phyloP scores from a whole-genome alignment of 2,329 filamentous ascomycete species.

The Helminthosporium solani region DNA sequence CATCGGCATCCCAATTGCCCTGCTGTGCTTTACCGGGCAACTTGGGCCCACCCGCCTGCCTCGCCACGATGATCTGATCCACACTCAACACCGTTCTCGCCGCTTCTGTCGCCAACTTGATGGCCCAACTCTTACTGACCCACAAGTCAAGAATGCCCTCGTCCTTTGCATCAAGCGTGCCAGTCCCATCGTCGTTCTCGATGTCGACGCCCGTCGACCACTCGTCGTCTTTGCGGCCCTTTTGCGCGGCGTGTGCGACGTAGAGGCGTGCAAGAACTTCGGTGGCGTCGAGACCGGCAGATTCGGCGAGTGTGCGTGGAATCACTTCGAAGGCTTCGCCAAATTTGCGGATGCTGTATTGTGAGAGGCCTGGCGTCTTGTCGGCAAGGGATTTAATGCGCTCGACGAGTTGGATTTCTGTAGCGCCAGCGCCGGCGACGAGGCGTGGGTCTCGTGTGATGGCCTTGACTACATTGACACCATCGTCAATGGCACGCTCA shows the following conservation, averaged over 20 bases:
- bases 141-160: slow-evolving; percentile 91
- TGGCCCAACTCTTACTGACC: slow-evolving; percentile 92
- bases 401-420: slow-evolving; percentile 91
- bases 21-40: slow-evolving; percentile 80
- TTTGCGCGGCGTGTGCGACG: slow-evolving; percentile 74
- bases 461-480: slow-evolving; percentile 97
- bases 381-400: slow-evolving; percentile 87
- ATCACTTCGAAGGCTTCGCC: slow-evolving; percentile 98
- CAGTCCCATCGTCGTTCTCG: slow-evolving; percentile 79
- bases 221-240: slow-evolving; percentile 61
- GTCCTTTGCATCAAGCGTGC: slow-evolving; percentile 80
- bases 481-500: slow-evolving; percentile 94
- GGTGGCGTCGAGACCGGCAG: slow-evolving; percentile 93
- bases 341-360: slow-evolving; percentile 97
- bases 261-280: slow-evolving; percentile 91
- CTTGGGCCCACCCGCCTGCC: slow-evolving; percentile 96
- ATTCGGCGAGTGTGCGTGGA: slow-evolving; percentile 89
- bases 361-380: slow-evolving; percentile 86
- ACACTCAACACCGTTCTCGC: slow-evolving; percentile 92
- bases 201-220: slow-evolving; percentile 95
- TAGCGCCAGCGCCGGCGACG: slow-evolving; percentile 90
- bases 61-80: slow-evolving; percentile 97
- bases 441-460: slow-evolving; percentile 91
- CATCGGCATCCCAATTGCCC: slow-evolving; percentile 71
- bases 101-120: slow-evolving; percentile 93